phyloP scores from a whole-genome alignment of 345 rosid species.

The Populus pruinosa region DNA sequence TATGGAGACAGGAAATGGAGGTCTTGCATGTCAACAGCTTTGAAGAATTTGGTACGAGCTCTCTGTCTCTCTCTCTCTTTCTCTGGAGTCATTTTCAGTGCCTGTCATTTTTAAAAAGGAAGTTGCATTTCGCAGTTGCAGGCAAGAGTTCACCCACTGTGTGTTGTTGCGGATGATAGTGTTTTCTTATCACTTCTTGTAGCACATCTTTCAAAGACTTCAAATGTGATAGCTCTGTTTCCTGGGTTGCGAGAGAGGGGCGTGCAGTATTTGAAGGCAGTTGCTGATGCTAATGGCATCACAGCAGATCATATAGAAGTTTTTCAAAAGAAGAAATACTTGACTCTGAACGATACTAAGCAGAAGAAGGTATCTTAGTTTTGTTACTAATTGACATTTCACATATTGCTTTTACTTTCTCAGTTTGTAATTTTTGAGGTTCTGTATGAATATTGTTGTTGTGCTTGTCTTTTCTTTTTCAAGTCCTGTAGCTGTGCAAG shows the following conservation, averaged over 20 bases:
- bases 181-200: conserved; percentile 54
- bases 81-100: conserved; percentile 4
- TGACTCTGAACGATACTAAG: conserved; percentile 44
- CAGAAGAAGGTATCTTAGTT: conserved; percentile 43
- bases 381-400: neutral
- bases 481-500: neutral
- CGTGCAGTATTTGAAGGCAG: conserved; percentile 51
- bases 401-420: neutral
- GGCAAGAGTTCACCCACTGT: conserved; percentile 49
- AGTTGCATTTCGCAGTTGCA: conserved; percentile 52
- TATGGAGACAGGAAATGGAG: conserved; percentile 76
- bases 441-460: neutral
- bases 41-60: conserved; percentile 57
- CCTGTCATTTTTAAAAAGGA: neutral
- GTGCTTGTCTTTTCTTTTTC: too few species aligned
- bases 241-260: conserved; percentile 69
- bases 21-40: conserved; percentile 48
- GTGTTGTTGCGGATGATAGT: conserved; percentile 83
- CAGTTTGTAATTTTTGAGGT: neutral
- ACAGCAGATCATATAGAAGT: conserved; percentile 52
- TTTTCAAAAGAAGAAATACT: conserved; percentile 41
- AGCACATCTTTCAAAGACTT: conserved; percentile 47
- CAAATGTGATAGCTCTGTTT: conserved; percentile 56
- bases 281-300: conserved; percentile 62
- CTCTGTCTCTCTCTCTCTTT: conserved; percentile 11